phyloP scores from a whole-genome alignment of 805 yeast species.

The Kodamaea hsintzibuensis region DNA sequence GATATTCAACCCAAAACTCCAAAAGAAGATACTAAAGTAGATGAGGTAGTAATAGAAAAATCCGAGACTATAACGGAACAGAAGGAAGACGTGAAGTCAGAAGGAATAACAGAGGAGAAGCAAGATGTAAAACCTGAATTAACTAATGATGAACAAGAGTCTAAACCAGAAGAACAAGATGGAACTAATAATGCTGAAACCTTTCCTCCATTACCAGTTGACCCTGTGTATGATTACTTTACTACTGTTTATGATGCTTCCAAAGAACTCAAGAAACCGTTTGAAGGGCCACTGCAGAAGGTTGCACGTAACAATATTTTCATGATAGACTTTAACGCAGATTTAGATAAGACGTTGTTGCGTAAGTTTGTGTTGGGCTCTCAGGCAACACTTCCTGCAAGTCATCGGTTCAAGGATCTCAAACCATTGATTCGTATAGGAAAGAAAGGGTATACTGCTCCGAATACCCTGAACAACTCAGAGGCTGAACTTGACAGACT shows the following conservation, averaged over 20 bases:
- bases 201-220: conserved; percentile 10
- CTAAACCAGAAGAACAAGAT: too few relatives aligned
- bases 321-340: conserved; percentile 49
- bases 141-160: conserved; percentile 3
- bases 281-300: conserved; percentile 70
- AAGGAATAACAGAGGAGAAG: neutral
- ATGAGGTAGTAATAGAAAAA: neutral
- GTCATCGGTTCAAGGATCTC: conserved; percentile 53
- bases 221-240: conserved; percentile 2
- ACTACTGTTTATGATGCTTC: conserved; percentile 1
- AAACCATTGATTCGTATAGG: conserved; percentile 51
- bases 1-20: conserved; percentile 9
- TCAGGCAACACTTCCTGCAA: conserved; percentile 53
- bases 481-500: conserved; percentile 31
- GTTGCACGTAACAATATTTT: conserved; percentile 57
- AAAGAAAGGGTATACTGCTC: conserved; percentile 34
- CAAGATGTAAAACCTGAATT: neutral
- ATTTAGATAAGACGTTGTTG: conserved; percentile 28
- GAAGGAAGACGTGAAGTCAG: neutral
- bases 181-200: conserved; percentile 20
- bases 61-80: conserved; percentile 17
- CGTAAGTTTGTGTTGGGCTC: conserved; percentile 56
- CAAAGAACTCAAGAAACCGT: conserved; percentile 17
- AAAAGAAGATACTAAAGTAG: conserved; percentile 5
- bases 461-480: conserved; percentile 22